Evolutionary conservation across 257 asterid genomes (phyloP).

Genomic region (Henckelia pumila): DNA sequence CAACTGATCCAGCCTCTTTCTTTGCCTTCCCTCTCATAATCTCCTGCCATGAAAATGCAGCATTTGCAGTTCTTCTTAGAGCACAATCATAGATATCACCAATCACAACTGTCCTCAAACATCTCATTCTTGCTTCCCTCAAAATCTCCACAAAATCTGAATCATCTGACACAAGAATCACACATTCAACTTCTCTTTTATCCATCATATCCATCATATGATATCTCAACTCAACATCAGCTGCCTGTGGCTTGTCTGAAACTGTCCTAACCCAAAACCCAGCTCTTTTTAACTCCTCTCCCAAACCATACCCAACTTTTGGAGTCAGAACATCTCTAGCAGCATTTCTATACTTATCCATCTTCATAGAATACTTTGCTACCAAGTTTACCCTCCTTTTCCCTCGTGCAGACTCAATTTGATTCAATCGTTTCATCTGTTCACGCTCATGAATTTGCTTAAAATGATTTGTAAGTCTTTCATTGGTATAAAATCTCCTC

Average conservation of each 20-base stretch:
- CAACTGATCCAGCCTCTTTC: slow-evolving; percentile 73
- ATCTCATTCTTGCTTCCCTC: slow-evolving; percentile 74
- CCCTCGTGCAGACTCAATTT: slow-evolving; percentile 83
- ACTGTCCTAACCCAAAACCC: slow-evolving; percentile 82
- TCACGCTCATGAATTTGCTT: slow-evolving; percentile 83
- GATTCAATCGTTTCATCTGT: slow-evolving; percentile 68
- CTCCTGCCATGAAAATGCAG: slow-evolving; percentile 85
- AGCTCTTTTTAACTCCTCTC: slow-evolving; percentile 71
- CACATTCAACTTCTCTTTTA: slow-evolving; percentile 51
- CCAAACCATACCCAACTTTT: slow-evolving; percentile 72
- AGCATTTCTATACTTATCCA: slow-evolving; percentile 80
- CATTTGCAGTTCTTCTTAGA: slow-evolving; percentile 73
- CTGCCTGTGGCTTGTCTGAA: slow-evolving; percentile 72
- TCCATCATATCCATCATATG: slow-evolving; percentile 84
- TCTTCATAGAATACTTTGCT: slow-evolving; percentile 66
- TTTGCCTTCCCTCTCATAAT: slow-evolving; percentile 78
- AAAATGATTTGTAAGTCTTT: slow-evolving; percentile 68
- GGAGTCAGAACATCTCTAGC: slow-evolving; percentile 73
- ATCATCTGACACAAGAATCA: slow-evolving; percentile 86
- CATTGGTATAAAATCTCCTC: slow-evolving; percentile 66
- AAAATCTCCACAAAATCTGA: slow-evolving; percentile 64
- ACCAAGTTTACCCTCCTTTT: slow-evolving; percentile 71
- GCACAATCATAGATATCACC: slow-evolving; percentile 63
- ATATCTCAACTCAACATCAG: slow-evolving; percentile 63
- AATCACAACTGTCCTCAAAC: slow-evolving; percentile 85